Percentiles rank a stretch among this genome's conserved stretches.
These are phyloP conservation scores for Astraeus odoratus DNA, from an alignment of 768 basidiomycete genomes.

Conservation along the genomic window DNA sequence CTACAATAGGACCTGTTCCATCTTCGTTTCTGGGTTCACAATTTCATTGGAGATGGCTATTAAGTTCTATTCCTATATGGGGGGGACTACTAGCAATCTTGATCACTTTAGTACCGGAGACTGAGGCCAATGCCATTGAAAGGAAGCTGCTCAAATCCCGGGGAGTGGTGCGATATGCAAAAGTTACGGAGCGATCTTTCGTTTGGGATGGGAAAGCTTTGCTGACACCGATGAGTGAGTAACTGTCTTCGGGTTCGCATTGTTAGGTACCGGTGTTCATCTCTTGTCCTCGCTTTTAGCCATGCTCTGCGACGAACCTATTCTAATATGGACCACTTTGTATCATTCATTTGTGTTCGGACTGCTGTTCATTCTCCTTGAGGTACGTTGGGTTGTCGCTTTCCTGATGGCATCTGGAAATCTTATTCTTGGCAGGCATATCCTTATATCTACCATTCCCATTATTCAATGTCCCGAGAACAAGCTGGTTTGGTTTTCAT, in stretches of 20 bases:
- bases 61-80: conserved; percentile 16
- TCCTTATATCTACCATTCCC: conserved; percentile 13
- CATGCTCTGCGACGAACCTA: background rate
- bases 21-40: conserved; percentile 14
- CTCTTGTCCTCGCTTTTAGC: background rate
- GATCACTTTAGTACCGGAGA: conserved; percentile 14
- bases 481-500: conserved; percentile 13
- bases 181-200: conserved; percentile 2
- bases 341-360: conserved; percentile 23
- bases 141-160: conserved; percentile 7
- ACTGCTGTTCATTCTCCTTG: conserved; percentile 23
- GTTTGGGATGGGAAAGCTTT: conserved; percentile 10
- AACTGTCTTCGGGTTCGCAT: background rate
- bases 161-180: background rate
- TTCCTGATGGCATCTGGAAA: background rate
- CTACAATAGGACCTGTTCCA: conserved; percentile 13
- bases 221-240: conserved; percentile 14
- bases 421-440: conserved; percentile 8
- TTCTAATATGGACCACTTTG: background rate
- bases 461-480: conserved; percentile 17
- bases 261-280: background rate
- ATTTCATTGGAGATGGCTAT: conserved; percentile 17
- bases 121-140: conserved; percentile 13
- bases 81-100: conserved; percentile 10
- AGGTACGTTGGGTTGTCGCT: conserved; percentile 6